A percentile compares a stretch with the other conserved stretches of the same genome.
Conservation (phyloP, 768 basidiomycete genomes). For the Galerina marginata region DNA sequence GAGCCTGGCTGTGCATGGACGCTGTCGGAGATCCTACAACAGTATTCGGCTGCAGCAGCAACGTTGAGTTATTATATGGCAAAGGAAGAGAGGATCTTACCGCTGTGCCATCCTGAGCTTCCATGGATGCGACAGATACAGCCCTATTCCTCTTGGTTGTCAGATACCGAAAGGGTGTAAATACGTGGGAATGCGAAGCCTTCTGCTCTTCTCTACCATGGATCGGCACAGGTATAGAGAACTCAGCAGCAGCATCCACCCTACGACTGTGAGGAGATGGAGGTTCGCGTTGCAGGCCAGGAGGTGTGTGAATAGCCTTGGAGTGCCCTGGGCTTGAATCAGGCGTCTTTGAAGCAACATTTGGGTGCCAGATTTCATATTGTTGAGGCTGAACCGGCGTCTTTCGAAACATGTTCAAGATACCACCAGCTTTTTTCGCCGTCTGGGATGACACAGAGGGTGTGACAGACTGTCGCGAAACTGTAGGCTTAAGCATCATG, state of each 20-base stretch:
- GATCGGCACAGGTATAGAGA: slow-evolving; percentile 37
- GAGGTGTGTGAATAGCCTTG: slow-evolving; percentile 9
- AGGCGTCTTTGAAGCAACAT: slow-evolving; percentile 19
- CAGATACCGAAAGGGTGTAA: slow-evolving; percentile 69
- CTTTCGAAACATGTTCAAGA: slow-evolving; percentile 42
- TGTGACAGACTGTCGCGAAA: slow-evolving; percentile 44
- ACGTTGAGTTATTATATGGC: slow-evolving; percentile 14
- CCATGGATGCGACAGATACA: slow-evolving; percentile 75
- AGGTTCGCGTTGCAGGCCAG: background rate
- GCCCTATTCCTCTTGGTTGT: slow-evolving; percentile 63
- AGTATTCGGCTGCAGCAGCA: slow-evolving; percentile 59
- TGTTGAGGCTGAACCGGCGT: slow-evolving; percentile 20
- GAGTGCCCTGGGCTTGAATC: slow-evolving; percentile 24
- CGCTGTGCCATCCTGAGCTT: slow-evolving; percentile 80
- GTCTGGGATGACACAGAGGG: slow-evolving; percentile 46
- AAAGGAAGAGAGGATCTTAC: slow-evolving; percentile 46
- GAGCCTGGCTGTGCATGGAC: slow-evolving; percentile 64
- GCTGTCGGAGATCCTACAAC: slow-evolving; percentile 77
- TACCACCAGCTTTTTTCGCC: slow-evolving; percentile 37
- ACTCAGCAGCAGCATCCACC: slow-evolving; percentile 8
- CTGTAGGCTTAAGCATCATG: slow-evolving; percentile 46
- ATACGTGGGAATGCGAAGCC: slow-evolving; percentile 51
- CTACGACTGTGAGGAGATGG: background rate
- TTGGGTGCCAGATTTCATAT: slow-evolving; percentile 32
- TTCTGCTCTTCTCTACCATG: slow-evolving; percentile 39